A percentile compares a stretch with the other conserved stretches of the same genome.
phyloP scores from a whole-genome alignment of 192 early-diverging fungal species.

The Coemansia sp. region DNA sequence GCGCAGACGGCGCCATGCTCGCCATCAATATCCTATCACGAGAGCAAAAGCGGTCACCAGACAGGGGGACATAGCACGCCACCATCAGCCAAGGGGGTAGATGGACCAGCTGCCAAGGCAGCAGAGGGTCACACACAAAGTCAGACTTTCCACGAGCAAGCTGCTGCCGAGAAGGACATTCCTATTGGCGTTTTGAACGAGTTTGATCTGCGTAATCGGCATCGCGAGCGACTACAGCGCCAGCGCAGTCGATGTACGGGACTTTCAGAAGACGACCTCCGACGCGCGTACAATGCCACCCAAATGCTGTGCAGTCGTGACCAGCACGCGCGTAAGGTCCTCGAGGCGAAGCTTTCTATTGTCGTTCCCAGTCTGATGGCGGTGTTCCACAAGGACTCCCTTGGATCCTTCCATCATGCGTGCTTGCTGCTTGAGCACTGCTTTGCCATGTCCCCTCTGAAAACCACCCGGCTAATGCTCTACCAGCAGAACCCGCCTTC shows the following conservation, averaged over 20 bases:
- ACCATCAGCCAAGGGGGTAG: not conserved
- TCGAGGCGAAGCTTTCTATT: conserved; percentile 48
- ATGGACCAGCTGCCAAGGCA: not conserved
- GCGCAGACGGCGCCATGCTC: conserved; percentile 42
- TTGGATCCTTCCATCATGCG: conserved; percentile 53
- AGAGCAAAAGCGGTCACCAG: conserved; percentile 1
- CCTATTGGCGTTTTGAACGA: conserved; percentile 28
- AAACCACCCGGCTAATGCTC: conserved; percentile 40
- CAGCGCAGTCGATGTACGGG: conserved; percentile 40
- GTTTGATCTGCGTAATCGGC: conserved; percentile 38
- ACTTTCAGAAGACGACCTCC: conserved; percentile 40
- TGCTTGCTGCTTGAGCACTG: conserved; percentile 54
- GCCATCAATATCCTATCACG: conserved; percentile 18
- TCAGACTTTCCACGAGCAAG: not conserved
- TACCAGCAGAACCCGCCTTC: conserved; percentile 52
- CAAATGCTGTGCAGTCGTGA: conserved; percentile 48
- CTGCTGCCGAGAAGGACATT: conserved; percentile 11
- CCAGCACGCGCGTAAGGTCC: conserved; percentile 33
- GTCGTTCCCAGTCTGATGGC: conserved; percentile 52
- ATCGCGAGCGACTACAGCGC: conserved; percentile 36
- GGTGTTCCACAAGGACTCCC: conserved; percentile 49
- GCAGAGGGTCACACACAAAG: conserved; percentile 4
- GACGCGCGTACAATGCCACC: conserved; percentile 46
- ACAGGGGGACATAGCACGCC: not conserved
- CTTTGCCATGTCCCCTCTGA: conserved; percentile 42